Percentiles rank a stretch among this genome's conserved stretches.
These are phyloP conservation scores for Yamadazyma nakazawae DNA, from an alignment of 805 yeast genomes.

Conservation along the genomic window DNA sequence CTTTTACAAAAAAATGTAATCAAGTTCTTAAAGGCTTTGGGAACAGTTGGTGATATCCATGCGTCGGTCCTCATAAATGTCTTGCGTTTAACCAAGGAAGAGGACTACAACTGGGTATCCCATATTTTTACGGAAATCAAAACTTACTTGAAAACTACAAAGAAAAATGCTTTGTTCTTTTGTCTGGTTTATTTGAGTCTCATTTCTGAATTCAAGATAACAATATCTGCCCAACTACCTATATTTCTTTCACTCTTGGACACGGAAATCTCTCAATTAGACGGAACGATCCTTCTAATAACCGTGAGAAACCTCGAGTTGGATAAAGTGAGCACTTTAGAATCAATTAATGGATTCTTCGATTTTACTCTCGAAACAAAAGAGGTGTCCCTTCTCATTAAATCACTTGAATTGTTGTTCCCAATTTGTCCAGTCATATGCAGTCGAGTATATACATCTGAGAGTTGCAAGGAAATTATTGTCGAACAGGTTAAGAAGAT, in stretches of 20 bases:
- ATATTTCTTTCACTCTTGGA: conserved; percentile 18
- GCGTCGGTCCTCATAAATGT: conserved; percentile 17
- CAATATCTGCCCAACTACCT: conserved; percentile 20
- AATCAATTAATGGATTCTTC: conserved; percentile 20
- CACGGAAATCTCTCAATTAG: conserved; percentile 12
- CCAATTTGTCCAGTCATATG: conserved; percentile 26
- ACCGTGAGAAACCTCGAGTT: conserved; percentile 19
- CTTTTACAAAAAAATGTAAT: conserved; percentile 17
- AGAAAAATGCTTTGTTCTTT: conserved; percentile 9
- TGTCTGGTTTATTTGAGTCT: conserved; percentile 19
- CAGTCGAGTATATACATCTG: conserved; percentile 20
- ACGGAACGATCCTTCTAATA: conserved; percentile 20
- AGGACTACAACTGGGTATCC: not conserved
- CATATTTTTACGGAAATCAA: conserved; percentile 10
- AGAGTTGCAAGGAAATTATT: conserved; percentile 17
- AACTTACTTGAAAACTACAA: conserved; percentile 7
- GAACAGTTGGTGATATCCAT: conserved; percentile 14
- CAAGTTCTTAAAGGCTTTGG: conserved; percentile 15
- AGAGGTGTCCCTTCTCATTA: conserved; percentile 17
- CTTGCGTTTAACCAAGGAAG: conserved; percentile 1
- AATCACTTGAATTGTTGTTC: conserved; percentile 22
- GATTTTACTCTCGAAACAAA: conserved; percentile 18
- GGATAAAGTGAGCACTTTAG: conserved; percentile 14
- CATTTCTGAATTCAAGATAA: conserved; percentile 17
- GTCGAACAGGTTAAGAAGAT: conserved; percentile 13